Conservation (phyloP, 1,284 basidiomycete genomes). For the Ceratobasidium papillatum region DNA sequence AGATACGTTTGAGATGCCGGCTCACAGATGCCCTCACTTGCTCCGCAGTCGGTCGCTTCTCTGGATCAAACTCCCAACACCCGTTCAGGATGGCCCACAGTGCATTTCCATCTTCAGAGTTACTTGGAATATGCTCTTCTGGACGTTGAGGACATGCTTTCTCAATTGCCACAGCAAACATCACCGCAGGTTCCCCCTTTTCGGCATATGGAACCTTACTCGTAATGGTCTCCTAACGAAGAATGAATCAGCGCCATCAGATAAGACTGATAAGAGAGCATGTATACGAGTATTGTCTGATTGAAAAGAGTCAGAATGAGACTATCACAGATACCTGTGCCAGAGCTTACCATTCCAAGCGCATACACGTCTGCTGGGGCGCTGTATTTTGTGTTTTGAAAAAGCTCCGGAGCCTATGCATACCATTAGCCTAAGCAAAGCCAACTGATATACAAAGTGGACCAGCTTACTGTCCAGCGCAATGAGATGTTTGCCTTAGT, state of each 20-base stretch:
- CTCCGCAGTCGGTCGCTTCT: not conserved
- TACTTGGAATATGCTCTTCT: not conserved
- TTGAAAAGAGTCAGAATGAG: not conserved
- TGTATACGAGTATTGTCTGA: not conserved
- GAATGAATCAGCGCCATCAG: too few relatives aligned
- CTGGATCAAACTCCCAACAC: conserved; percentile 16
- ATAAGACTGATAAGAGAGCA: too few relatives aligned
- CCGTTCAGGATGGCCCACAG: not conserved
- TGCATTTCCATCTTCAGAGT: not conserved
- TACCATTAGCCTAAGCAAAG: not conserved
- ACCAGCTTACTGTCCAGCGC: conserved; percentile 13
- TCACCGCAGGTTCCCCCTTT: not conserved
- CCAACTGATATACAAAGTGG: not conserved
- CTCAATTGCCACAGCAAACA: not conserved
- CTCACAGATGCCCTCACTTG: not conserved
- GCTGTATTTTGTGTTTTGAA: not conserved
- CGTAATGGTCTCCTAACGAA: conserved; percentile 22
- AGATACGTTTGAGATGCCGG: too few relatives aligned
- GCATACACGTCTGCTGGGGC: not conserved
- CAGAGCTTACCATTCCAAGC: conserved; percentile 21
- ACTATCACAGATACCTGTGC: too few relatives aligned
- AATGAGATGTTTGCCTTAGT: not conserved
- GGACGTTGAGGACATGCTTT: conserved; percentile 7
- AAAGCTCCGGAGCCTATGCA: conserved; percentile 11
- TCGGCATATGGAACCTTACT: not conserved